Evolutionary conservation across 768 basidiomycete species (phyloP), one percentile per base, ranked within the genome.

Genomic region (Mycena sanguinolenta): DNA sequence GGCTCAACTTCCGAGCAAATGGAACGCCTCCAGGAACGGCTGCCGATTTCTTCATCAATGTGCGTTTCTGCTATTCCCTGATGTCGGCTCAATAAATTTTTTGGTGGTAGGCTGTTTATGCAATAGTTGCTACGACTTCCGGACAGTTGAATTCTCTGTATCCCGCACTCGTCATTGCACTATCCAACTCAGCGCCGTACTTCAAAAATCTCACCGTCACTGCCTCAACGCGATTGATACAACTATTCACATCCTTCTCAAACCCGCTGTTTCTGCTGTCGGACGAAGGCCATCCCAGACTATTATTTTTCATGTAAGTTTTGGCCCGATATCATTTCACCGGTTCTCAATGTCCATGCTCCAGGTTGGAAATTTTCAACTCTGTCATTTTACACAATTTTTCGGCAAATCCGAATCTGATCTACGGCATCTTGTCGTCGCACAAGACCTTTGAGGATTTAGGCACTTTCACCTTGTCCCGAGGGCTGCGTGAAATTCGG

Each of bases 231-330:
- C 88, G 94, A 21, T 85, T 99, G 9, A 78, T 97, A 39, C 96
- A 98, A 79, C 87, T 99, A 8, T 95, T 98, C 81, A 91, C 88
- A 32, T 95, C 97, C 0, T 97, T 99, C 78, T 92, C 95, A 7
- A 95, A 92, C 68, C 95, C 98, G 0, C 82, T 90, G 3, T 98
- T 98, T 80, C 82, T 99, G 38, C 82, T 99, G 23, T 91, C 94
- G 3, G 98, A 99, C 71, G 98, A 98, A 80, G 95, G 97, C 9
- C 96, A 98, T 77, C 98, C 98, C 1, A 84, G 98, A 70, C 82
- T 98, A 34, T 86, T 98, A 36, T 99, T 94, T 81, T 98, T 95
- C 79, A 92, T 96, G 95, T 95, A 71, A 70, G 89, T 79, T 30
- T 21, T 23, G 19, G n/a, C 53, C 50, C 44, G 27, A 21, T 59